Base-by-base conservation (phyloP, 2,329 filamentous ascomycete genomes). In the Ampelomyces quisqualis region DNA sequence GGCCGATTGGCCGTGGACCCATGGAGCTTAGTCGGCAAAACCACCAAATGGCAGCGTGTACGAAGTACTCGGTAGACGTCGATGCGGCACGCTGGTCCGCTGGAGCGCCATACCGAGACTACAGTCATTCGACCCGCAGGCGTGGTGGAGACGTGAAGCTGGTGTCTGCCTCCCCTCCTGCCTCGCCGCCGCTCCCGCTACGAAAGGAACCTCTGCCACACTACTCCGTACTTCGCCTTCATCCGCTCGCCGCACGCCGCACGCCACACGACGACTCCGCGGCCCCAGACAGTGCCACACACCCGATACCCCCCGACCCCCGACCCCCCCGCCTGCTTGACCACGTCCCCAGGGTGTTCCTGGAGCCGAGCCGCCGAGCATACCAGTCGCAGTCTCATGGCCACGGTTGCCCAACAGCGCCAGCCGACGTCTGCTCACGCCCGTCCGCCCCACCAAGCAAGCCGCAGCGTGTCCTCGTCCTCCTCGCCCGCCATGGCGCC, bases 401-500 rank as follows among this genome's bases (percentile, higher is more conserved):
- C 65, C 43, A 57, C 66, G 38, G 58, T 66, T 20, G 62, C 64
- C 48, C 64, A 68, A 35, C 64, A 64, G 40, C 62, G 55, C 50
- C 53, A 62, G 40, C 57, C 64, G 36, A 56, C 57, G 34, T 54
- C 60, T 46, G 55, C 58, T 31, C 59, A 51, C 34, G 48, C 62
- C 35, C 60, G 58, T 24, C 46, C 58, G 18, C 57, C 73, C 52
- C 68, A 72, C 36, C 65, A 70, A 57, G 62, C 70, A 38, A 70
- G 68, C 57, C 61, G 62, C 44, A 66, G 57, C 57, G 51, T 60
- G 60, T 63, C 62, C 51, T 48, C 60, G 54, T 60, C 63, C 67
- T 72, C 67, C 46, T 65, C 68, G 13, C 62, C 64, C 17, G 63
- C 73, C 53, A 73, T 75, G 43, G 68, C 73, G 26, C 62, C 72